Conservation (phyloP, 768 basidiomycete species). For the Auriscalpium microsporum region DNA sequence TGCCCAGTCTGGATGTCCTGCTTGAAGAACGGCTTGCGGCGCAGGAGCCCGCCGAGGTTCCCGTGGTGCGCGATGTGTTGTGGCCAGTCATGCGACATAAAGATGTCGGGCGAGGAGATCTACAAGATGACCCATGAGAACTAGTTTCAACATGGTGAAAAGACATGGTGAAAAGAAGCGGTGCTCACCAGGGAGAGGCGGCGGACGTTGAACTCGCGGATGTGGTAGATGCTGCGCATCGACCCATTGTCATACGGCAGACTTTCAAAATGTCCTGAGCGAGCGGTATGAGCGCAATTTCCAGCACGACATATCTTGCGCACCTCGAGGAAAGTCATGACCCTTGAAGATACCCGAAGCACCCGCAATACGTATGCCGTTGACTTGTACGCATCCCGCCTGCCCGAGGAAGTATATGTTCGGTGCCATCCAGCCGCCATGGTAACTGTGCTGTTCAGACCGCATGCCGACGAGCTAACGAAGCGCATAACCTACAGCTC, state of each 20-base stretch:
- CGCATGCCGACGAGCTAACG: constrained; percentile 2
- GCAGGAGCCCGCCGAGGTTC: constrained; percentile 53
- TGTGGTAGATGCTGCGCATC: constrained; percentile 84
- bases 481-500: constrained; percentile 58
- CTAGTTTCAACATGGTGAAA: neutral
- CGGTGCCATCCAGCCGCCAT: constrained; percentile 94
- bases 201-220: constrained; percentile 75
- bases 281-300: neutral
- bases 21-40: constrained; percentile 71
- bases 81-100: constrained; percentile 98
- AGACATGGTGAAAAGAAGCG: too few relatives aligned
- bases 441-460: constrained; percentile 50
- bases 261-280: constrained; percentile 67
- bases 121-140: constrained; percentile 10
- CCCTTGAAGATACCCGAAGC: constrained; percentile 87
- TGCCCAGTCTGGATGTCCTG: constrained; percentile 57
- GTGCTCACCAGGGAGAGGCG: constrained; percentile 61
- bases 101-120: constrained; percentile 61
- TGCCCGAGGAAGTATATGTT: constrained; percentile 95
- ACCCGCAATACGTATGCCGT: constrained; percentile 84
- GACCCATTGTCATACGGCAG: constrained; percentile 69
- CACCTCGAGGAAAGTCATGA: constrained; percentile 66
- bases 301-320: constrained; percentile 7
- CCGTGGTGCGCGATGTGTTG: constrained; percentile 76
- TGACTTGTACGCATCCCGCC: constrained; percentile 81